A percentile compares a stretch with the other conserved stretches of the same genome.
phyloP scores from a whole-genome alignment of 2,329 filamentous ascomycete genomes.

The Fusarium caatingaense region DNA sequence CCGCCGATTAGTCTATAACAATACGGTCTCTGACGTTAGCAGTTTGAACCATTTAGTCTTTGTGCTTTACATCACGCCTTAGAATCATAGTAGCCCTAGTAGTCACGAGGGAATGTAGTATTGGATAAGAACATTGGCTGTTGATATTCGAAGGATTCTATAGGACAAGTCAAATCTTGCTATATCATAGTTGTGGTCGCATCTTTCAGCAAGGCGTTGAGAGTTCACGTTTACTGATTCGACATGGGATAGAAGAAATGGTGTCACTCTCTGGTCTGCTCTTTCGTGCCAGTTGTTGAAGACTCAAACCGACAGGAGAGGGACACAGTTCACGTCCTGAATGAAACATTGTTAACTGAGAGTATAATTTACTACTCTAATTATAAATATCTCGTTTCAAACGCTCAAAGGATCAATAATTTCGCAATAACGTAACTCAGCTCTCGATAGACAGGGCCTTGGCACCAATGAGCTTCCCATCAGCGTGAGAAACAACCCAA shows the following conservation, averaged over 20 bases:
- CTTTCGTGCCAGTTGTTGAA: neutral
- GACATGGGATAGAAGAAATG: neutral
- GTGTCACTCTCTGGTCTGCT: neutral
- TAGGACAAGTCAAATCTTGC: neutral
- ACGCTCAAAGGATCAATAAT: slow-evolving; percentile 3
- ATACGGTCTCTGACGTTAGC: neutral
- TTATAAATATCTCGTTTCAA: neutral
- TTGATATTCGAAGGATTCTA: neutral
- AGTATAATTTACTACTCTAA: neutral
- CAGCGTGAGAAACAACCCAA: slow-evolving; percentile 77
- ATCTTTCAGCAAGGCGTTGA: neutral
- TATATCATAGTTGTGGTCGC: neutral
- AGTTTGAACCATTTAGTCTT: neutral
- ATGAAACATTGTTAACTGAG: neutral
- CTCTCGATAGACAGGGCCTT: slow-evolving; percentile 82
- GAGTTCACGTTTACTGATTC: neutral
- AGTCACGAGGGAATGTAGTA: neutral
- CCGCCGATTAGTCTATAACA: neutral
- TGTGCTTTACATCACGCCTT: neutral
- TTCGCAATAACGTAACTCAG: slow-evolving; percentile 12
- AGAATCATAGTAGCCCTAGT: too few relatives aligned
- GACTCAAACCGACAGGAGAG: too few relatives aligned
- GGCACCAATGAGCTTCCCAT: slow-evolving; percentile 76
- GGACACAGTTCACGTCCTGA: too few relatives aligned
- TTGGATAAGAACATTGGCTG: neutral